Base-by-base conservation (phyloP, 257 asterid species). In the Lavandula angustifolia region DNA sequence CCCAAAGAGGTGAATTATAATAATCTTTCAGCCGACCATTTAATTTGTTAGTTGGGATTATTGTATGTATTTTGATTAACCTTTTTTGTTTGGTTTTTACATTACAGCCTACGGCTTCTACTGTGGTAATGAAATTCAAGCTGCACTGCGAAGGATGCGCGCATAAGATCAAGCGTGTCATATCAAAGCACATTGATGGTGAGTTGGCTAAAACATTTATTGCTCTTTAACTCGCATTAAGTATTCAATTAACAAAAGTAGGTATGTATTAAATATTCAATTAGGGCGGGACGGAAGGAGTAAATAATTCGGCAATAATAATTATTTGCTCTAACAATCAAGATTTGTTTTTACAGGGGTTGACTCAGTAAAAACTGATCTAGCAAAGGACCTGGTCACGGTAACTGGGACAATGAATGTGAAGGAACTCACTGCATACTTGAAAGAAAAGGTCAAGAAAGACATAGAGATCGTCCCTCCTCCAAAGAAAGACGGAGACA, bases 101-200 rank as follows among this genome's bases (percentile, higher is more conserved):
- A 29, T 37, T 76, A 49, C 79, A 89, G 95, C 81, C 84, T 37
- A 82, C 75, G 64, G 80, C 72, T 59, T 82, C 76, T 58, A 84
- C 91, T 22, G 92, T 85, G 71, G 76, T 75, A 48, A 79, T 90
- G 81, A 87, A 85, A 81, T 84, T 87, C 74, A 77, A 52, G 62
- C 73, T 90, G 66, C 97, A 90, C 70, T 90, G 97, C 46, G 95
- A 90, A 55, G 97, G 96, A 58, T 90, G 97, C 63, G 95, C 95
- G 5, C 88, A 81, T 32, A 90, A 90, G 73, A 84, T 90, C 51
- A 87, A 85, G 74, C 73, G 92, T 62, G 66, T 63, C 51, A 73
- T 90, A 59, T 32, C 12, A 0, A 85, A 82, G 71, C 75, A 87
- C 53, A 64, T 78, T 62, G 84, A 85, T 74, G 96, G 96, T 88